These are phyloP conservation scores for Polytrichum commune DNA, from an alignment of 225 moss, liverwort and hornwort genomes.

Conservation along the genomic window DNA sequence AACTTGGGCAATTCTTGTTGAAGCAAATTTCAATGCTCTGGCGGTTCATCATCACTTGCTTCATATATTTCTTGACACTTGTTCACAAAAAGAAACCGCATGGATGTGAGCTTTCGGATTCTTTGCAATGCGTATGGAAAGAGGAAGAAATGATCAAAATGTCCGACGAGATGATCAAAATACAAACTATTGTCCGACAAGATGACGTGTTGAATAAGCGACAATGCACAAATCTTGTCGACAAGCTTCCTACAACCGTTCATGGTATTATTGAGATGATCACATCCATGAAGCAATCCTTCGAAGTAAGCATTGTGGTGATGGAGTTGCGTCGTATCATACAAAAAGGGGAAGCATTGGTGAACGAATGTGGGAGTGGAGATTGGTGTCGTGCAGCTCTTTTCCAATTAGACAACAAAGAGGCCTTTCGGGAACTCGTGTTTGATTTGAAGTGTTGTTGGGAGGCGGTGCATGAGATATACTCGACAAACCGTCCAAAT, in stretches of 20 bases:
- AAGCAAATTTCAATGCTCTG: background rate
- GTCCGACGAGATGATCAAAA: background rate
- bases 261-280: background rate
- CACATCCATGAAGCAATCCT: background rate
- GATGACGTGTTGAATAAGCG: slow-evolving; percentile 1
- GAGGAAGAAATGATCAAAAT: background rate
- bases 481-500: background rate
- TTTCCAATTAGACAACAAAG: background rate
- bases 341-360: background rate
- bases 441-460: slow-evolving; percentile 4
- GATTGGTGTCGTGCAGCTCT: background rate
- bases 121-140: background rate
- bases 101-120: background rate
- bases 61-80: background rate
- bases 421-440: background rate
- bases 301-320: background rate
- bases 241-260: background rate
- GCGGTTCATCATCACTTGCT: background rate
- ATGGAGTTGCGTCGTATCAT: too few relatives aligned
- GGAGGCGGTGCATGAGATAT: background rate
- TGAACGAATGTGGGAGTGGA: background rate
- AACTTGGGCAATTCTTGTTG: background rate
- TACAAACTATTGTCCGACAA: background rate
- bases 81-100: background rate
- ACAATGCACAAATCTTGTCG: background rate